Evolutionary conservation across 2,329 filamentous ascomycete genomes (phyloP).

Genomic region (Penicillium sp.): DNA sequence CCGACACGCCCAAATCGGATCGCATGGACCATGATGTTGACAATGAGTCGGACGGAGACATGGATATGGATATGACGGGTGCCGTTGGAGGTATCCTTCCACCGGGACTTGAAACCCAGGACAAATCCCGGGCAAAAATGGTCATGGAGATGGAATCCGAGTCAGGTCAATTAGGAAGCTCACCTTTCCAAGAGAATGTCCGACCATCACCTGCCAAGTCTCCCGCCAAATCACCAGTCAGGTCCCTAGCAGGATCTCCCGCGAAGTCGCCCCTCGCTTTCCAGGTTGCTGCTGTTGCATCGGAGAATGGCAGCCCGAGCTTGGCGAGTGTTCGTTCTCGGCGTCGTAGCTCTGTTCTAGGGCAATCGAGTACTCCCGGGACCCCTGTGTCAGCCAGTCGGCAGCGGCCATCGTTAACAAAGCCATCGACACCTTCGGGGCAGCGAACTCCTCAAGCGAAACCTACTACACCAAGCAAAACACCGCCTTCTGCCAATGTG

Average conservation of each 20-base stretch:
- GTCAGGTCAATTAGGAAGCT: constrained; percentile 43
- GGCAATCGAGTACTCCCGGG: constrained; percentile 42
- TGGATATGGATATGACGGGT: constrained; percentile 57
- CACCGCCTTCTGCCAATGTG: constrained; percentile 46
- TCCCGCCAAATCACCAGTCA: constrained; percentile 21
- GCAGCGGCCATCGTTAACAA: constrained; percentile 39
- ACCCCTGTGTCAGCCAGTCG: constrained; percentile 39
- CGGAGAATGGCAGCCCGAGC: constrained; percentile 51
- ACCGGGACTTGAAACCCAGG: constrained; percentile 36
- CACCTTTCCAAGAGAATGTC: constrained; percentile 42
- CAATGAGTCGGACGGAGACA: constrained; percentile 23
- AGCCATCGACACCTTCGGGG: constrained; percentile 36
- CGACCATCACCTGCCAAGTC: constrained; percentile 26
- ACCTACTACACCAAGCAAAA: constrained; percentile 48
- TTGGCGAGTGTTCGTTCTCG: constrained; percentile 48
- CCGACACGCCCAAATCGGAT: constrained; percentile 16
- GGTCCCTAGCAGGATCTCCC: constrained; percentile 13
- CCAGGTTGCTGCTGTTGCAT: constrained; percentile 40
- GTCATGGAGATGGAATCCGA: constrained; percentile 56
- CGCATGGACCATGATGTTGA: constrained; percentile 24
- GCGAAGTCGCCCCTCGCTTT: constrained; percentile 21
- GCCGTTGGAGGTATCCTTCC: constrained; percentile 49
- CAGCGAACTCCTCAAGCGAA: constrained; percentile 43
- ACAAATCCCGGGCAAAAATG: constrained; percentile 49
- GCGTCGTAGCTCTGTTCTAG: constrained; percentile 44